phyloP scores from a whole-genome alignment of 2,329 filamentous ascomycete species.

The Colletotrichum orbiculare region DNA sequence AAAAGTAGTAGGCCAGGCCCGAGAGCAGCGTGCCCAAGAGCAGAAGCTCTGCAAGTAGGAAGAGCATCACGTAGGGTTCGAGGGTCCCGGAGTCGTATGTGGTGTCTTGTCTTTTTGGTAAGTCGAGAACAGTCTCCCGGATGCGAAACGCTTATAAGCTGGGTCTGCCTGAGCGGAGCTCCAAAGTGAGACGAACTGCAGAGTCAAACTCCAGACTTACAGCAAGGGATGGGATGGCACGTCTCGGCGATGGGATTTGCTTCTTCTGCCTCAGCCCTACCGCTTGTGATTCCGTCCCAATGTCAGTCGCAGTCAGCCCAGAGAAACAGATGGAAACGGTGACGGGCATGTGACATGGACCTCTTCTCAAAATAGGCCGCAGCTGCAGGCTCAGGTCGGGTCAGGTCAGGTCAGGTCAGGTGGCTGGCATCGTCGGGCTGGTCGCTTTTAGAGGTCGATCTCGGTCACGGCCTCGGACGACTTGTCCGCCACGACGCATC shows the following conservation, averaged over 20 bases:
- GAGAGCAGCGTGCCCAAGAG: slow-evolving; percentile 18
- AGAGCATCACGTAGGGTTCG: slow-evolving; percentile 11
- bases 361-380: slow-evolving; percentile 22
- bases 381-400: neutral
- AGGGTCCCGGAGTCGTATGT: neutral
- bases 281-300: too few species aligned
- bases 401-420: too few species aligned
- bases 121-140: neutral
- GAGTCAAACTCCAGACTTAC: neutral
- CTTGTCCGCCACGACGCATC: neutral
- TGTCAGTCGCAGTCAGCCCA: too few species aligned
- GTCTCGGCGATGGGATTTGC: neutral
- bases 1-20: slow-evolving; percentile 26
- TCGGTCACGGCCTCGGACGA: too few species aligned
- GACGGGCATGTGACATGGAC: slow-evolving; percentile 6
- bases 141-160: slow-evolving; percentile 19
- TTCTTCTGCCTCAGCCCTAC: slow-evolving; percentile 32
- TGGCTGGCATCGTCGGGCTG: neutral
- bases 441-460: neutral
- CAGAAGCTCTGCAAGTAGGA: slow-evolving; percentile 22
- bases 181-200: too few species aligned
- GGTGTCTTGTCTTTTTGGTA: neutral
- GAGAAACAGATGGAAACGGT: neutral
- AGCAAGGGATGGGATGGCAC: slow-evolving; percentile 4
- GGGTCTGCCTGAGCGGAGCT: slow-evolving; percentile 3